Conservation (phyloP, 2,329 filamentous ascomycete species). For the Hypoxylon rubiginosum region DNA sequence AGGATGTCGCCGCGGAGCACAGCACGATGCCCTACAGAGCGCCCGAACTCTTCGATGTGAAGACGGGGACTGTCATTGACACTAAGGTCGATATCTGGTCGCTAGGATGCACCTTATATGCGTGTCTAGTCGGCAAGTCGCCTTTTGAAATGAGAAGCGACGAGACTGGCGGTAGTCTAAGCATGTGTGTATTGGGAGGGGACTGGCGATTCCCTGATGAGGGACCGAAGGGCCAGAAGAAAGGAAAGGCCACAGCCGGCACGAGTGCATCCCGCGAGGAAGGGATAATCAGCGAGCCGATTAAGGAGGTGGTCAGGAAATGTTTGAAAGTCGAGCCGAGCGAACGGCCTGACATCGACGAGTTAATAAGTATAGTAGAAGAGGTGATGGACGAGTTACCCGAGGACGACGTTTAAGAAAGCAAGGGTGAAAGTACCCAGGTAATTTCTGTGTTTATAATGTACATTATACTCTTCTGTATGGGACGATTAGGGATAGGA, state of each 20-base stretch:
- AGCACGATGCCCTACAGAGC: constrained; percentile 99
- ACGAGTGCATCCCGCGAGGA: constrained; percentile 56
- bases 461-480: constrained; percentile 35
- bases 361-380: constrained; percentile 53
- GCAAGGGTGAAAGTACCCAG: constrained; percentile 2
- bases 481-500: constrained; percentile 30
- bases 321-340: constrained; percentile 89
- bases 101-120: constrained; percentile 96
- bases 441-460: constrained; percentile 34
- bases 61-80: constrained; percentile 90
- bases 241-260: constrained; percentile 58
- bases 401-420: constrained; percentile 48
- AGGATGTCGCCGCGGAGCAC: constrained; percentile 95
- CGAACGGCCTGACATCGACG: constrained; percentile 75
- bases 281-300: constrained; percentile 78
- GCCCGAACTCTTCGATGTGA: constrained; percentile 97
- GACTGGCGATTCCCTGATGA: constrained; percentile 98
- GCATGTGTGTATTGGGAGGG: constrained; percentile 90
- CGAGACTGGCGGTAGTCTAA: constrained; percentile 93
- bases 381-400: constrained; percentile 51
- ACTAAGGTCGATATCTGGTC: constrained; percentile 99
- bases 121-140: constrained; percentile 94
- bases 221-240: constrained; percentile 68
- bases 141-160: constrained; percentile 97
- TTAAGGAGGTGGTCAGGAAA: constrained; percentile 87